phyloP scores from a whole-genome alignment of 2,329 filamentous ascomycete species.

The Epicoccum sorghinum region DNA sequence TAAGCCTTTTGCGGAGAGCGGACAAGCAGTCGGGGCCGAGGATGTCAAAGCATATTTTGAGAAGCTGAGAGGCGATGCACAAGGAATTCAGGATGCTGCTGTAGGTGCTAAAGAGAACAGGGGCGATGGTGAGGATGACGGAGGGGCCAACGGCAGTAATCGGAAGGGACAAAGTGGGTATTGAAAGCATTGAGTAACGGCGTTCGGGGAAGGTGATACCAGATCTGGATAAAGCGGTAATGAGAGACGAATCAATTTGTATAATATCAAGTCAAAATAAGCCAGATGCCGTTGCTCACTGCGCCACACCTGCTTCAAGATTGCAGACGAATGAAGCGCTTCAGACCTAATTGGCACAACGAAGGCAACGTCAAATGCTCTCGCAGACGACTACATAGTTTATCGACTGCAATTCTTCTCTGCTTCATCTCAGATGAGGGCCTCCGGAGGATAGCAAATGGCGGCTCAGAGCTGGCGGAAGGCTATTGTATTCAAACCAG shows the following conservation, averaged over 20 bases:
- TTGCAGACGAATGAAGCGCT: too few species aligned
- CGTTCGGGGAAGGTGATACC: conserved; percentile 5
- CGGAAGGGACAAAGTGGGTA: conserved; percentile 51
- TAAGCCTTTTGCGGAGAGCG: conserved; percentile 90
- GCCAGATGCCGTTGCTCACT: not conserved
- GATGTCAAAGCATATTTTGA: conserved; percentile 98
- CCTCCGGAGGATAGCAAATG: too few species aligned
- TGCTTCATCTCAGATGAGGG: too few species aligned
- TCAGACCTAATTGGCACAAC: too few species aligned
- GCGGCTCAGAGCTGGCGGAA: too few species aligned
- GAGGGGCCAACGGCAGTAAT: conserved; percentile 31
- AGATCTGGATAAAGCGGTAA: not conserved
- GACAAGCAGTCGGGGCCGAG: conserved; percentile 85
- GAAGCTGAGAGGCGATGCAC: conserved; percentile 85
- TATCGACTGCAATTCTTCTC: too few species aligned
- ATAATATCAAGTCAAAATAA: not conserved
- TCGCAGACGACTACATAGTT: too few species aligned
- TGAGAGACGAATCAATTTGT: conserved; percentile 3
- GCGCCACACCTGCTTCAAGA: too few species aligned
- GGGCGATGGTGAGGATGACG: conserved; percentile 28
- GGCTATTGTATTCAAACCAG: too few species aligned
- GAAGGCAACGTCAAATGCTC: too few species aligned
- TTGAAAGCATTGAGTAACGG: conserved; percentile 19
- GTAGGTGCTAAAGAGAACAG: conserved; percentile 37
- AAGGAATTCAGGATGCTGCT: conserved; percentile 61